Evolutionary conservation across 2,329 filamentous ascomycete genomes (phyloP).

Genomic region (Diaporthe humulicola): DNA sequence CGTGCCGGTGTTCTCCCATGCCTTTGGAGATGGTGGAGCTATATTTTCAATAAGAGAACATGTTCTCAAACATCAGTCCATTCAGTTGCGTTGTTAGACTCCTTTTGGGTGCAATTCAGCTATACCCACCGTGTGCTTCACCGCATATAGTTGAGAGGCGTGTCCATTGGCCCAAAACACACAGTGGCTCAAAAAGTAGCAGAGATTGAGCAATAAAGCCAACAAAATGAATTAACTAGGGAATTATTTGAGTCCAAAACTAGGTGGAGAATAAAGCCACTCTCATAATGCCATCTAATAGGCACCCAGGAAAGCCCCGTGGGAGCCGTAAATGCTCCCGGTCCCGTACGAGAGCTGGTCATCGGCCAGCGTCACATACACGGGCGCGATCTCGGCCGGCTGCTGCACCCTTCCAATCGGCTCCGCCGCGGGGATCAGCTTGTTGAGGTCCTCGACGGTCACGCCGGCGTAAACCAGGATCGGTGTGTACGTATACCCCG

Average conservation of each 20-base stretch:
- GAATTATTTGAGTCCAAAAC: too few relatives aligned
- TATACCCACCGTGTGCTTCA: too few relatives aligned
- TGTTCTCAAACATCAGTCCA: too few relatives aligned
- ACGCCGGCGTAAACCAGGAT: not conserved
- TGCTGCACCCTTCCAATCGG: not conserved
- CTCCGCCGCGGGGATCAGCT: not conserved
- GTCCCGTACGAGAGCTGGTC: not conserved
- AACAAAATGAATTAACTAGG: not conserved
- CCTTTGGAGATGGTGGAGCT: too few relatives aligned
- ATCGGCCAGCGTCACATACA: conserved; percentile 10
- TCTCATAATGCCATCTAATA: not conserved
- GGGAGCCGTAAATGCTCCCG: not conserved
- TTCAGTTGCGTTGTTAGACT: too few relatives aligned
- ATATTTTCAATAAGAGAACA: too few relatives aligned
- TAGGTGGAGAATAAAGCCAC: not conserved
- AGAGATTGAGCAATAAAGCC: not conserved
- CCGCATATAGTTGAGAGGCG: too few relatives aligned
- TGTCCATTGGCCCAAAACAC: too few relatives aligned
- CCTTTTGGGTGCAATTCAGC: too few relatives aligned
- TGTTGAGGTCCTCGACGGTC: not conserved
- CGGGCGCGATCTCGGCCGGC: not conserved
- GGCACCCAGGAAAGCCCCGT: not conserved
- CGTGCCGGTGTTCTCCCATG: too few relatives aligned
- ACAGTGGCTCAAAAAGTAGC: not conserved
- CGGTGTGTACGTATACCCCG: not conserved